Percentiles rank a stretch among this genome's conserved stretches.
Conservation (phyloP, 139 green algal genomes). For the Auxenochlorella pyrenoidosa region DNA sequence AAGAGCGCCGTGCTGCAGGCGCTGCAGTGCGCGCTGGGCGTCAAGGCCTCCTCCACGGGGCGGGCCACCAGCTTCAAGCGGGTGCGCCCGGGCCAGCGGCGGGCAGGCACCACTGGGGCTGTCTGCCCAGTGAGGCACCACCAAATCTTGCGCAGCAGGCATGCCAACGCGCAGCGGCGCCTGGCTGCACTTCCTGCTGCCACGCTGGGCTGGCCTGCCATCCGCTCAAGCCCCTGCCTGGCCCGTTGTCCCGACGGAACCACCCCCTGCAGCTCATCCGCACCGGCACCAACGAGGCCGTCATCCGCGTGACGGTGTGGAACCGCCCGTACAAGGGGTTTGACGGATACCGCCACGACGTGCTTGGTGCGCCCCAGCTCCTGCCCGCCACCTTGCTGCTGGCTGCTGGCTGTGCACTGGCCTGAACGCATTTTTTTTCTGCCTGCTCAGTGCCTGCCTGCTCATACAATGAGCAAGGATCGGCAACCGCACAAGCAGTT, state of each 20-base stretch:
- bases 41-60: slow-evolving; percentile 64
- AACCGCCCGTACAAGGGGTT: slow-evolving; percentile 61
- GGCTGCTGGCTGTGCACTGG: no score
- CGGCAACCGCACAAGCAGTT: no score
- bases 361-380: slow-evolving; percentile 39
- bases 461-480: no score
- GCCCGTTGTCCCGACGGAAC: no score
- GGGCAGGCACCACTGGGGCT: slow-evolving; percentile 5
- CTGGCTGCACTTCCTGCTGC: no score
- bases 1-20: slow-evolving; percentile 50
- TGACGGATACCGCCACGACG: slow-evolving; percentile 66
- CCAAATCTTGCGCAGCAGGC: no score
- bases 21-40: slow-evolving; percentile 80
- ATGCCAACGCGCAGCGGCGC: no score
- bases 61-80: slow-evolving; percentile 23
- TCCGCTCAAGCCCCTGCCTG: no score
- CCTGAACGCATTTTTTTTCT: no score
- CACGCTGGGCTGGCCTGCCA: no score
- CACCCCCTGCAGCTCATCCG: slow-evolving; percentile 32
- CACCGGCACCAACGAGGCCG: slow-evolving; percentile 38
- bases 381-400: no score
- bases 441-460: no score
- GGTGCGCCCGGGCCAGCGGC: neutral
- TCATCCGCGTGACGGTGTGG: slow-evolving; percentile 64
- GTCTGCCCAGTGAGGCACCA: slow-evolving; percentile 55